phyloP scores from a whole-genome alignment of 2,329 filamentous ascomycete species.

The Paracamarosporium sp. region DNA sequence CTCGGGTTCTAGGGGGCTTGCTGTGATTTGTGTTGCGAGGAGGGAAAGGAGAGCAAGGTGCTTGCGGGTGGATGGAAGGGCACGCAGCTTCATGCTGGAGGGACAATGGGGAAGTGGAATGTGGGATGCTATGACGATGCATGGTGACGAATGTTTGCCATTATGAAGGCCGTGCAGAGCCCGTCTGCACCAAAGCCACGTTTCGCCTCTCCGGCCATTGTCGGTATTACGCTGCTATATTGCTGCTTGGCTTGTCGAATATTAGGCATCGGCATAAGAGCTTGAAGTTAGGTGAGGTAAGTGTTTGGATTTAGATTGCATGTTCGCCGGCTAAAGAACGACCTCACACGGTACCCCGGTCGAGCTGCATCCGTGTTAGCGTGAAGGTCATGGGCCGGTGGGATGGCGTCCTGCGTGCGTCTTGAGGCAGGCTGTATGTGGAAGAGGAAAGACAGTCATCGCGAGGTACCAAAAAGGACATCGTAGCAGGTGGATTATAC shows the following conservation, averaged over 20 bases:
- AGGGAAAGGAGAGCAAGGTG: not conserved
- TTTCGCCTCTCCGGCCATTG: constrained; percentile 10
- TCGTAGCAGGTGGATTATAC: not conserved
- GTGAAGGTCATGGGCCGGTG: too few relatives aligned
- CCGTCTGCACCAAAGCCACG: constrained; percentile 15
- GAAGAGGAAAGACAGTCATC: not conserved
- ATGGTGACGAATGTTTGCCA: not conserved
- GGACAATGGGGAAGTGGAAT: not conserved
- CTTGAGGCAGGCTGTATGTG: too few relatives aligned
- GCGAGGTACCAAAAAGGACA: not conserved
- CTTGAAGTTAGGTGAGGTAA: constrained; percentile 5
- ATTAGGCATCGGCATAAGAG: constrained; percentile 10
- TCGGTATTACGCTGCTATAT: constrained; percentile 1
- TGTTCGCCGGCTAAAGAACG: constrained; percentile 15
- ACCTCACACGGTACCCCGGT: not conserved
- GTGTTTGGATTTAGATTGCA: constrained; percentile 13
- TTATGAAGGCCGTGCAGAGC: not conserved
- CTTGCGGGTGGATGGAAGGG: not conserved
- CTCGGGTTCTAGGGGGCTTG: not conserved
- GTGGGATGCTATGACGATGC: not conserved
- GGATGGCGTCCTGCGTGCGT: too few relatives aligned
- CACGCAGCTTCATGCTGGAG: not conserved
- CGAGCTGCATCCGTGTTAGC: not conserved
- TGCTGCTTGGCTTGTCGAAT: constrained; percentile 7
- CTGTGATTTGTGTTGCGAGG: not conserved